A percentile compares a stretch with the other conserved stretches of the same genome.
Evolutionary conservation across 257 asterid species (phyloP).

Genomic region (Nicotiana otophora): DNA sequence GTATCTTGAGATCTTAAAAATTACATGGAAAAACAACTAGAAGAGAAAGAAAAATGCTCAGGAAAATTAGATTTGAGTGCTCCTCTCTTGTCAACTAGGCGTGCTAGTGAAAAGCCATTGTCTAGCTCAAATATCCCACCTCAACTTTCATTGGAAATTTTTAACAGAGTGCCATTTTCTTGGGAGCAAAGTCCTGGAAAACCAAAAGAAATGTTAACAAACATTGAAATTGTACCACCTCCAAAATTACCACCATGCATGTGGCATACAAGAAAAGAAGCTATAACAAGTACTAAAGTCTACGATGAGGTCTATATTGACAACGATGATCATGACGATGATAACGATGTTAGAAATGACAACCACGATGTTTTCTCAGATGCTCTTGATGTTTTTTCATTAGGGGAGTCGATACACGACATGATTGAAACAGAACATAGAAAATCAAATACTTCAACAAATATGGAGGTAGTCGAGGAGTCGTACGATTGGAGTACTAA

Average conservation of each 20-base stretch:
- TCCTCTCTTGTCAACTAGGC: conserved; percentile 61
- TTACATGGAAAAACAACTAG: conserved; percentile 39
- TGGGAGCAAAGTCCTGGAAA: conserved; percentile 75
- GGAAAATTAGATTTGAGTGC: conserved; percentile 56
- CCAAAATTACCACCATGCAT: conserved; percentile 54
- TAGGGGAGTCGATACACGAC: conserved; percentile 42
- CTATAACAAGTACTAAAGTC: background rate
- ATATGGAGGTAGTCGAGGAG: conserved; percentile 11
- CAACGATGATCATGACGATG: conserved; percentile 2
- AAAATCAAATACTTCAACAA: conserved; percentile 6
- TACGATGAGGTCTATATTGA: background rate
- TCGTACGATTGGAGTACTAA: background rate
- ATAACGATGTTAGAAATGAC: background rate
- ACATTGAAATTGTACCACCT: conserved; percentile 15
- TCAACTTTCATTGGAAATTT: conserved; percentile 15
- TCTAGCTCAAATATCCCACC: background rate
- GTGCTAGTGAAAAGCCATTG: conserved; percentile 16
- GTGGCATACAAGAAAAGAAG: conserved; percentile 27
- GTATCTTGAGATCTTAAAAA: background rate
- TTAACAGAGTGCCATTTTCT: conserved; percentile 63
- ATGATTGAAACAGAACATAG: conserved; percentile 20
- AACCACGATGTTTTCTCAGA: conserved; percentile 29
- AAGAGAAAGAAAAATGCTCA: conserved; percentile 30
- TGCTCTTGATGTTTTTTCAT: conserved; percentile 57
- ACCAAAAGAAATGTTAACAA: conserved; percentile 37